phyloP scores from a whole-genome alignment of 176 grass and related monocot genomes.

The Thalia dealbata region DNA sequence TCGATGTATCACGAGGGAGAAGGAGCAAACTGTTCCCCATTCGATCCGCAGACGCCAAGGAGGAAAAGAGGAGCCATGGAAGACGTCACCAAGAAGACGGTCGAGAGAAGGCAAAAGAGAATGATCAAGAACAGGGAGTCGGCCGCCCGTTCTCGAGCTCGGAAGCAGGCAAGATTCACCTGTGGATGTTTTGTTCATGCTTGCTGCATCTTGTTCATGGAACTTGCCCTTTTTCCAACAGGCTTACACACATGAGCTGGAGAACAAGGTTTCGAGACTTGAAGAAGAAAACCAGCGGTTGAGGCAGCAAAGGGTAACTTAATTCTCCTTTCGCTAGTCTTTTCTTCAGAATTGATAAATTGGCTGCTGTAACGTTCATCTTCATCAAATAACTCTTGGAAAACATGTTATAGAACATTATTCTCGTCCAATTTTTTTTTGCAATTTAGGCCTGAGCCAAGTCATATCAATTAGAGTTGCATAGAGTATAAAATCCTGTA shows the following conservation, averaged over 20 bases:
- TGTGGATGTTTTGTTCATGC: not conserved
- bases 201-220: not conserved
- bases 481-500: not conserved
- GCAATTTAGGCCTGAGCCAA: not conserved
- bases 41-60: not conserved
- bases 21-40: not conserved
- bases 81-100: constrained; percentile 10
- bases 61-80: constrained; percentile 14
- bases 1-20: constrained; percentile 2
- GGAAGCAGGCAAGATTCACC: constrained; percentile 15
- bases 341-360: not conserved
- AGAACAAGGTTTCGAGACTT: constrained; percentile 21
- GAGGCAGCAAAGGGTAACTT: constrained; percentile 15
- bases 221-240: not conserved
- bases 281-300: constrained; percentile 29
- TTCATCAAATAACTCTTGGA: too few relatives aligned
- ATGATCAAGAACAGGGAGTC: constrained; percentile 31
- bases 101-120: constrained; percentile 23
- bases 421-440: not conserved
- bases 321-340: too few relatives aligned
- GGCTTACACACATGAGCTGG: constrained; percentile 27
- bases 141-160: constrained; percentile 21
- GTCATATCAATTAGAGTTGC: not conserved
- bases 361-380: too few relatives aligned
- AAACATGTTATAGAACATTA: not conserved